Percentiles rank a stretch among this genome's conserved stretches.
phyloP scores from a whole-genome alignment of 495 filamentous ascomycete species.

The Podospora australis region DNA sequence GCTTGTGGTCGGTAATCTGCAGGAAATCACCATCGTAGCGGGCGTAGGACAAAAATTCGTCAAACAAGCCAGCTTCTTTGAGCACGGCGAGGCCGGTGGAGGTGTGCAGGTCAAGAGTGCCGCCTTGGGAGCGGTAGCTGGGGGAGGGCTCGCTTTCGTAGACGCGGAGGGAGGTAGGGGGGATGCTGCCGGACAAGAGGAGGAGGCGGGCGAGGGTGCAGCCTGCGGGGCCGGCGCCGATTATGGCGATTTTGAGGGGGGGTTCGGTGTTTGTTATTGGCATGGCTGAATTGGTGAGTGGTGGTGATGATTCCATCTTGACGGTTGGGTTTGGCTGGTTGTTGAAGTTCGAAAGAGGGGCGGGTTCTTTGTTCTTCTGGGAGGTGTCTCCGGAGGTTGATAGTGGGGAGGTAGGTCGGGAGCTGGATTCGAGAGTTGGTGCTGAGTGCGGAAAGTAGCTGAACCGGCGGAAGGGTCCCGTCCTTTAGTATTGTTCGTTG shows the following conservation, averaged over 20 bases:
- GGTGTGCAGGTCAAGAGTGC: slow-evolving; percentile 50
- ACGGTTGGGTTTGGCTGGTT: too few relatives aligned
- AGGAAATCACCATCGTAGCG: slow-evolving; percentile 44
- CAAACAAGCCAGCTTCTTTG: slow-evolving; percentile 42
- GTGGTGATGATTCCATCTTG: too few relatives aligned
- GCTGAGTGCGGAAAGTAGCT: too few relatives aligned
- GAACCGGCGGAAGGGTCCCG: too few relatives aligned
- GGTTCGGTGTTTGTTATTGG: too few relatives aligned
- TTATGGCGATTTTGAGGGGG: slow-evolving; percentile 45
- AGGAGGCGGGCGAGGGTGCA: slow-evolving; percentile 51
- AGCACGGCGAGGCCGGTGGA: slow-evolving; percentile 46
- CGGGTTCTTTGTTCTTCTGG: too few relatives aligned
- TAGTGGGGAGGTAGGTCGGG: too few relatives aligned
- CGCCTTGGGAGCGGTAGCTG: slow-evolving; percentile 40
- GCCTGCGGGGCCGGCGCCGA: slow-evolving; percentile 52
- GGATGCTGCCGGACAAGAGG: slow-evolving; percentile 27
- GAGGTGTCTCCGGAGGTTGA: too few relatives aligned
- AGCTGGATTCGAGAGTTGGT: too few relatives aligned
- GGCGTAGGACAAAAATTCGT: slow-evolving; percentile 37
- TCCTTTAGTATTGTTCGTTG: too few relatives aligned
- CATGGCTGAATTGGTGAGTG: too few relatives aligned
- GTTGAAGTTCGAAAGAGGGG: too few relatives aligned
- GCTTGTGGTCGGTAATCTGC: slow-evolving; percentile 32
- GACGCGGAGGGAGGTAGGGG: slow-evolving; percentile 36
- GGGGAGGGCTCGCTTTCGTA: slow-evolving; percentile 44